A percentile compares a stretch with the other conserved stretches of the same genome.
These are phyloP conservation scores for Entomortierella chlamydospora DNA, from an alignment of 192 early-diverging fungal genomes.

Conservation along the genomic window DNA sequence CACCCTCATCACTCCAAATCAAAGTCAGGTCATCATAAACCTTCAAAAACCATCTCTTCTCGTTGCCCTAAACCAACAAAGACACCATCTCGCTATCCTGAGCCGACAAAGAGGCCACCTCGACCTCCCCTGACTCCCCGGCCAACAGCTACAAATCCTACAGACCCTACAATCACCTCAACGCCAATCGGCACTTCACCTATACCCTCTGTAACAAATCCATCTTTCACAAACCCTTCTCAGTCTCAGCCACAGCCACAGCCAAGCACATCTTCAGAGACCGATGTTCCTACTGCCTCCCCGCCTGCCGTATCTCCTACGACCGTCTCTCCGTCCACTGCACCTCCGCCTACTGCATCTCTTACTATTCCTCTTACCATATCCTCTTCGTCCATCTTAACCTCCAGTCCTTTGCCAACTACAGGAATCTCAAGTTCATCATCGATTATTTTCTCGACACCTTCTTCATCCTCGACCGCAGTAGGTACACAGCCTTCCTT, in stretches of 20 bases:
- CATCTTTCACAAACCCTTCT: too few relatives aligned
- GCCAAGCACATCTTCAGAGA: too few relatives aligned
- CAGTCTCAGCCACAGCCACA: too few relatives aligned
- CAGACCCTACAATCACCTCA: too few relatives aligned
- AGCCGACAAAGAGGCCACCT: constrained; percentile 3
- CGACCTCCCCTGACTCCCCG: neutral
- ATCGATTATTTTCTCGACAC: neutral
- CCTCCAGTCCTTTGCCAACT: neutral
- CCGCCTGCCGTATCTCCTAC: too few relatives aligned
- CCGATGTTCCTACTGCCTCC: neutral
- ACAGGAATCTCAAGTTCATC: neutral
- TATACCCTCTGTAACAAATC: neutral
- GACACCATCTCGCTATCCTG: neutral
- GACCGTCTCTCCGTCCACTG: neutral
- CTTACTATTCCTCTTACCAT: neutral
- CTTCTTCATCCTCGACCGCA: neutral
- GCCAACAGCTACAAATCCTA: neutral
- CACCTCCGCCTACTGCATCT: neutral
- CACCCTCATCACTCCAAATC: neutral
- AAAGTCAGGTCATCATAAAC: neutral
- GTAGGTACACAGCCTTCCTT: too few relatives aligned
- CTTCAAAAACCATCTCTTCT: neutral
- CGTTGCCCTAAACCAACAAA: constrained; percentile 4
- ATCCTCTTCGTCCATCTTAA: neutral
- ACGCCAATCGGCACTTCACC: too few relatives aligned